Base-by-base conservation (phyloP, 495 filamentous ascomycete species). In the Poronia punctata region DNA sequence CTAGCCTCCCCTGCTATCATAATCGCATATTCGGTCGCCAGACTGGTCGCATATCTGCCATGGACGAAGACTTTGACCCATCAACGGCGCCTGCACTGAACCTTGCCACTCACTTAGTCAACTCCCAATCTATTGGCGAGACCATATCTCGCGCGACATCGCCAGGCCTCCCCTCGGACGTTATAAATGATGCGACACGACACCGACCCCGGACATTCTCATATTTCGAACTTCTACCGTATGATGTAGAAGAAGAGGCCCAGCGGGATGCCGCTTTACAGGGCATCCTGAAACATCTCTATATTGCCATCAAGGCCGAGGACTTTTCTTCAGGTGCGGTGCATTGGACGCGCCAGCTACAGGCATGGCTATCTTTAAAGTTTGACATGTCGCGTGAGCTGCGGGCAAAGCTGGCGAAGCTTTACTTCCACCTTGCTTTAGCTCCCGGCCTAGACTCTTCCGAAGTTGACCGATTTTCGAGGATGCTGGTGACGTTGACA, bases 281-380 rank as follows among this genome's bases (percentile, higher is more conserved):
- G 7, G 86, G 89, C 62, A 95, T 95, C 43, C 65, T 97, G 53
- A 87, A 86, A 53, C 84, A 94, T 50, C 81, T 99, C 18, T 97
- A 94, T 56, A 82, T 95, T 54, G 74, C 88, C 19, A 75, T 97
- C 45, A 81, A 87, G 59, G 82, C 92, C 11, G 88, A 94, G 23
- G 93, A 99, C 60, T 97, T 97, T 62, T 76, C 82, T 36, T 85
- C 92, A 0, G 93, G 92, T 11, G 92, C 92, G 9, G 72, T 94
- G 15, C 89, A 97, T 63, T 99, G 93, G 93, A 96, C 92, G 38
- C 79, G 92, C 50, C 90, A 97, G 71, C 79, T 99, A 15, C 76
- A 87, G 56, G 88, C 84, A 65, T 99, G 92, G 93, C 71, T 99
- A 17, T 82, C 82, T 7, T 75, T 97, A 56, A 99, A 99, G 66